Conservation (phyloP, 2,329 filamentous ascomycete species). For the Volutella citrinella region DNA sequence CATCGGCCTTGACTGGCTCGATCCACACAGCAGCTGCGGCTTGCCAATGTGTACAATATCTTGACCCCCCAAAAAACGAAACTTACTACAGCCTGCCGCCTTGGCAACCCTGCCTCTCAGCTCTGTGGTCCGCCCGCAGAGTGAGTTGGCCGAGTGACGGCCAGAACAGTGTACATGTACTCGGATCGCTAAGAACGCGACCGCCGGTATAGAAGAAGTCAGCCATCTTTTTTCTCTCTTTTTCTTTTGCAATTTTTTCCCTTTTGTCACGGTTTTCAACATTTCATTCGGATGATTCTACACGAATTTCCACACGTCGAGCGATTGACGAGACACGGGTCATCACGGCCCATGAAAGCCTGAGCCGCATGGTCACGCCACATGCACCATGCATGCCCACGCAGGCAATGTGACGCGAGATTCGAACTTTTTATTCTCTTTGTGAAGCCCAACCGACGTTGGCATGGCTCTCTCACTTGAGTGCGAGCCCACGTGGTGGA, state of each 20-base stretch:
- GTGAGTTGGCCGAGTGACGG: too few species aligned
- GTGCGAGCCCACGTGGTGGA: too few species aligned
- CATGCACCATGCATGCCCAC: slow-evolving; percentile 10
- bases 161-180: slow-evolving; percentile 32
- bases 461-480: too few species aligned
- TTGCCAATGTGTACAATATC: slow-evolving; percentile 36
- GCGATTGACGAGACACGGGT: slow-evolving; percentile 6
- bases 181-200: slow-evolving; percentile 27
- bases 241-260: slow-evolving; percentile 19
- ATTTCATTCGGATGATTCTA: slow-evolving; percentile 14
- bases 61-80: slow-evolving; percentile 25
- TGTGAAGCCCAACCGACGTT: too few species aligned
- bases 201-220: slow-evolving; percentile 27
- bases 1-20: too few species aligned
- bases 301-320: slow-evolving; percentile 10
- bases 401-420: too few species aligned
- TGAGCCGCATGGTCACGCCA: slow-evolving; percentile 13
- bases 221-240: slow-evolving; percentile 11
- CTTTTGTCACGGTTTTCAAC: slow-evolving; percentile 17
- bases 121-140: too few species aligned
- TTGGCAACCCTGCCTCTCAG: slow-evolving; percentile 12
- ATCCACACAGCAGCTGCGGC: slow-evolving; percentile 26
- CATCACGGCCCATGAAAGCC: slow-evolving; percentile 12
- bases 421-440: too few species aligned
- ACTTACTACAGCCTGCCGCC: slow-evolving; percentile 20